Conservation (phyloP, 129 eudicot species). For the Ambrosia artemisiifolia region DNA sequence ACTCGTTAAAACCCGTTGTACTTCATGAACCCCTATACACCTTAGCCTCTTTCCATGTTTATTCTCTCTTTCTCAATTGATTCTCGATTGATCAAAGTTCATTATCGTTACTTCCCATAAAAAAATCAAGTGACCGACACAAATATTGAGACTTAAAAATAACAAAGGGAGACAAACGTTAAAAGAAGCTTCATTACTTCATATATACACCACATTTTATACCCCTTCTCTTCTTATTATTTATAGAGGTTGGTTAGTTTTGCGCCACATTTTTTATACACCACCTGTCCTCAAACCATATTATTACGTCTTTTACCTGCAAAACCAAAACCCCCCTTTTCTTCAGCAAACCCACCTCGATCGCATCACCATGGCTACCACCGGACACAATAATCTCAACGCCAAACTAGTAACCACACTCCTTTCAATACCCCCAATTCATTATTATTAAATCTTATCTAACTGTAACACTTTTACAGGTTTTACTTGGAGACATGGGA, state of each 20-base stretch:
- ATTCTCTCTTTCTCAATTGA: no score
- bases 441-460: neutral
- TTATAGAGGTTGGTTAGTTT: slow-evolving; percentile 8
- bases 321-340: slow-evolving; percentile 14
- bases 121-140: no score
- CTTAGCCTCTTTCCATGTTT: no score
- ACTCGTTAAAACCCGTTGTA: no score
- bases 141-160: no score
- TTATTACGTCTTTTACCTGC: slow-evolving; percentile 1
- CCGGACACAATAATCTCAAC: slow-evolving; percentile 75
- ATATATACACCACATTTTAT: no score
- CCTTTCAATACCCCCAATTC: slow-evolving; percentile 5
- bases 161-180: no score
- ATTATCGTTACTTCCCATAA: no score
- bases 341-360: slow-evolving; percentile 15
- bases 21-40: no score
- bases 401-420: slow-evolving; percentile 66
- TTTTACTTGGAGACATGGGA: slow-evolving; percentile 97
- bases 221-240: neutral
- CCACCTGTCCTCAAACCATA: neutral
- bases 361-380: slow-evolving; percentile 61
- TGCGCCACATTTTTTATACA: slow-evolving; percentile 24
- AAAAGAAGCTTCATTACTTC: no score
- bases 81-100: no score
- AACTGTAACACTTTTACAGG: slow-evolving; percentile 40